phyloP scores from a whole-genome alignment of 176 grass and related monocot genomes.

The Luzula sylvatica region DNA sequence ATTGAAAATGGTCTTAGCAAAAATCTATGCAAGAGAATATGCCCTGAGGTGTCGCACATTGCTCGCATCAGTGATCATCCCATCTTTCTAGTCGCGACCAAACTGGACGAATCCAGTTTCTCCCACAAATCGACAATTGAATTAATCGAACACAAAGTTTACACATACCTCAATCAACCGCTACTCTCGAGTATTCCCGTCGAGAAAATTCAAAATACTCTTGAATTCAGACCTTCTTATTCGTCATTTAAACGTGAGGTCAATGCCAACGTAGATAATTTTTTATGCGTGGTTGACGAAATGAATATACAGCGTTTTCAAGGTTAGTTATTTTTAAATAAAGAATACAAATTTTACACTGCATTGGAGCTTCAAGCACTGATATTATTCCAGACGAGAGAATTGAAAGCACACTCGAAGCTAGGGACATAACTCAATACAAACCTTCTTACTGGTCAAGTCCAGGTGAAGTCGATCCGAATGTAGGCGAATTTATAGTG shows the following conservation, averaged over 20 bases:
- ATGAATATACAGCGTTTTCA: too few species aligned
- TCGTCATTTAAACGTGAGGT: too few species aligned
- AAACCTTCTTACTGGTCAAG: constrained; percentile 77
- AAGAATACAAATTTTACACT: constrained; percentile 38
- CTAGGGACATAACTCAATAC: constrained; percentile 6
- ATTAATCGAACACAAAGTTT: constrained; percentile 42
- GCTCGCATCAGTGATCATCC: constrained; percentile 28
- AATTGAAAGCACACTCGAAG: constrained; percentile 62
- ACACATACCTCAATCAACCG: constrained; percentile 30
- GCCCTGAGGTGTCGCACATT: constrained; percentile 46
- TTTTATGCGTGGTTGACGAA: too few species aligned
- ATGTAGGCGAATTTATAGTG: constrained; percentile 36
- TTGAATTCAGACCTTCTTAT: too few species aligned
- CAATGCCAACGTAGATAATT: too few species aligned
- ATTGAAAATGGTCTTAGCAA: constrained; percentile 47
- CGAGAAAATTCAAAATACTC: too few species aligned
- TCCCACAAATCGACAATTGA: constrained; percentile 8
- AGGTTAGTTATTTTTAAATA: neutral
- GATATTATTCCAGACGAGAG: constrained; percentile 65
- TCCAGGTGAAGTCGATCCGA: constrained; percentile 28
- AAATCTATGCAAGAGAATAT: constrained; percentile 33
- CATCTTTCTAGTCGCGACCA: neutral
- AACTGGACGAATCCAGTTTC: constrained; percentile 28
- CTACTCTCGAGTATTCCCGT: too few species aligned
- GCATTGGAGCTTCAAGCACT: constrained; percentile 77